These are phyloP conservation scores for Leccinum subrobustum DNA, from an alignment of 1,284 basidiomycete species.

Conservation along the genomic window DNA sequence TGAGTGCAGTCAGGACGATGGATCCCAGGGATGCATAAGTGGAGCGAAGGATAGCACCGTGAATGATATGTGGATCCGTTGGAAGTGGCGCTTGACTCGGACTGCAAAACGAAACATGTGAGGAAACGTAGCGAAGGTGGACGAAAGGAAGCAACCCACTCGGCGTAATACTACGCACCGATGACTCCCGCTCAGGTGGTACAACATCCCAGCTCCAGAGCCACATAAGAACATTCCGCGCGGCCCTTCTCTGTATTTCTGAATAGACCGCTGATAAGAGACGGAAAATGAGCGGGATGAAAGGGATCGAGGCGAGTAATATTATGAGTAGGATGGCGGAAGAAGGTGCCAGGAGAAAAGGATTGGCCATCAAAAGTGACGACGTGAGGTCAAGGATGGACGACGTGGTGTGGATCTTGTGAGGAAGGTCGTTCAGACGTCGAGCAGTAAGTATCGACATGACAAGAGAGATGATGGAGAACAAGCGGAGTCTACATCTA, in stretches of 20 bases:
- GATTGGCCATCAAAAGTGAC: slow-evolving; percentile 73
- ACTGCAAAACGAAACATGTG: slow-evolving; percentile 33
- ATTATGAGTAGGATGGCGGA: slow-evolving; percentile 46
- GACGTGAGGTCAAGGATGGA: slow-evolving; percentile 82
- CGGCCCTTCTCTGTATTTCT: slow-evolving; percentile 32
- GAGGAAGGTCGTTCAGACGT: slow-evolving; percentile 66
- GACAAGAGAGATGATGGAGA: slow-evolving; percentile 73
- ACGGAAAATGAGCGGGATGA: slow-evolving; percentile 81
- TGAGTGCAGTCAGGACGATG: slow-evolving; percentile 72
- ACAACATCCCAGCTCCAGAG: slow-evolving; percentile 89
- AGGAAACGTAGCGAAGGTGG: neutral
- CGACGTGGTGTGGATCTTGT: slow-evolving; percentile 67
- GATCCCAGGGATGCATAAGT: slow-evolving; percentile 82
- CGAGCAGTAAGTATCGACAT: slow-evolving; percentile 73
- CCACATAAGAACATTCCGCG: slow-evolving; percentile 73
- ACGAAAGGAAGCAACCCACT: slow-evolving; percentile 46
- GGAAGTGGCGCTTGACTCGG: slow-evolving; percentile 50
- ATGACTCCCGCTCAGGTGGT: slow-evolving; percentile 82
- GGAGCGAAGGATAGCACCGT: slow-evolving; percentile 76
- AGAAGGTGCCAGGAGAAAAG: slow-evolving; percentile 76
- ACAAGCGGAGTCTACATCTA: slow-evolving; percentile 67
- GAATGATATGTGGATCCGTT: slow-evolving; percentile 67
- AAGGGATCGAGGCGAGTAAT: slow-evolving; percentile 78
- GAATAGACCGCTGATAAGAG: slow-evolving; percentile 74
- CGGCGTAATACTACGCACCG: slow-evolving; percentile 90